Percentiles rank a stretch among this genome's conserved stretches.
Evolutionary conservation across 306 rosid genomes (phyloP).

Genomic region (Rosa rugosa): DNA sequence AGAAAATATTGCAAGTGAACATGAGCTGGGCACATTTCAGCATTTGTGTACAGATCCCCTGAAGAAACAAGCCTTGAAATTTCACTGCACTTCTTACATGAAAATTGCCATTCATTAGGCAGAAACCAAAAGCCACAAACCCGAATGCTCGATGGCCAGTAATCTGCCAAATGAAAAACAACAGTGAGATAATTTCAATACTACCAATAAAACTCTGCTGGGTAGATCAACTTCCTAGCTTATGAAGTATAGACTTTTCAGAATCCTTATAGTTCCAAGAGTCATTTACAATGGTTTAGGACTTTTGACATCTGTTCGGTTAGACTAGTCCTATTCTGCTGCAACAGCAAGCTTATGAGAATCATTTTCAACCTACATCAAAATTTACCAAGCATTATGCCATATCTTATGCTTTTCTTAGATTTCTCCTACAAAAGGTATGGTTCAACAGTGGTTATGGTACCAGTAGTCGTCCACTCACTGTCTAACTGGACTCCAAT

Average conservation of each 20-base stretch:
- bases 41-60: constrained; percentile 29
- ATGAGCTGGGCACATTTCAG: constrained; percentile 55
- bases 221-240: not conserved
- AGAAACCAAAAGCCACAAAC: constrained; percentile 88
- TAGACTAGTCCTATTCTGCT: not conserved
- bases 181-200: not conserved
- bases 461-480: not conserved
- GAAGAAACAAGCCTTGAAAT: constrained; percentile 36
- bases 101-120: constrained; percentile 73
- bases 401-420: not conserved
- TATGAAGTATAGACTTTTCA: not conserved
- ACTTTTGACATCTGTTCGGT: not conserved
- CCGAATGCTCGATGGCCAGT: constrained; percentile 68
- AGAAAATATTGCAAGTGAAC: constrained; percentile 52
- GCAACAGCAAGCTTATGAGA: not conserved
- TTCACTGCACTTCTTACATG: constrained; percentile 67
- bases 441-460: not conserved
- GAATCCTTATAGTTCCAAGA: not conserved
- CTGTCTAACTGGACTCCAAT: not conserved
- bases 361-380: not conserved
- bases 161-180: constrained; percentile 45
- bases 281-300: not conserved
- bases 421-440: not conserved
- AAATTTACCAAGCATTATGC: not conserved
- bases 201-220: not conserved